Evolutionary conservation across 2,329 filamentous ascomycete genomes (phyloP), one percentile per base, ranked within the genome.

Genomic region (Fusarium sp.): DNA sequence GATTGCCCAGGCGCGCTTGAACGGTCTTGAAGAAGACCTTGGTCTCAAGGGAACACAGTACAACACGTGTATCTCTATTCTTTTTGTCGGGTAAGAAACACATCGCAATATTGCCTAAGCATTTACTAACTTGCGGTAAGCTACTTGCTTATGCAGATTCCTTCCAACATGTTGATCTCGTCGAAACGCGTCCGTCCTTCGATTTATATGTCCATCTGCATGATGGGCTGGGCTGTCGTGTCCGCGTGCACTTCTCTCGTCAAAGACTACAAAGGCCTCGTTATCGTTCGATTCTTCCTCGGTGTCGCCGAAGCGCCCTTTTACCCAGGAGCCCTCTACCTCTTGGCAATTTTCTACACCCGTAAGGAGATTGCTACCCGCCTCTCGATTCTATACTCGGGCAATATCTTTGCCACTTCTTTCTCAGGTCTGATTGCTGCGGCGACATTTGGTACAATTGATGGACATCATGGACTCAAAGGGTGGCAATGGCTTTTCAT

Each of bases 291-390:
- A 6, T 59, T 67, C 7, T 46, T 73, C 42, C 77, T 88, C 1
- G 85, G 85, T 38, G 80, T 84, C 39, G 79, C 85, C 7, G 85
- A 88, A 68, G 86, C 86, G 1, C 82, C 85, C 5, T 86, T 85
- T 73, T 86, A 87, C 69, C 81, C 81, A 0, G 82, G 80, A 0
- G 77, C 77, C 1, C 71, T 82, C 2, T 81, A 77, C 55, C 79
- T 75, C 26, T 67, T 82, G 0, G 79, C 77, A 0, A 65, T 76
- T 2, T 83, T 79, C 70, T 83, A 83, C 52, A 82, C 77, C 7
- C 73, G 78, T 11, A 75, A 76, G 56, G 56, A 81, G 62, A 73
- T 78, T 3, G 75, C 73, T 6, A 66, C 77, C 15, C 70, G 79
- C 7, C 72, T 75, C 0, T 71, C 72, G 5, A 76, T 73, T 7